phyloP scores from a whole-genome alignment of 495 filamentous ascomycete species.

The Aspergillus bertholletiae region DNA sequence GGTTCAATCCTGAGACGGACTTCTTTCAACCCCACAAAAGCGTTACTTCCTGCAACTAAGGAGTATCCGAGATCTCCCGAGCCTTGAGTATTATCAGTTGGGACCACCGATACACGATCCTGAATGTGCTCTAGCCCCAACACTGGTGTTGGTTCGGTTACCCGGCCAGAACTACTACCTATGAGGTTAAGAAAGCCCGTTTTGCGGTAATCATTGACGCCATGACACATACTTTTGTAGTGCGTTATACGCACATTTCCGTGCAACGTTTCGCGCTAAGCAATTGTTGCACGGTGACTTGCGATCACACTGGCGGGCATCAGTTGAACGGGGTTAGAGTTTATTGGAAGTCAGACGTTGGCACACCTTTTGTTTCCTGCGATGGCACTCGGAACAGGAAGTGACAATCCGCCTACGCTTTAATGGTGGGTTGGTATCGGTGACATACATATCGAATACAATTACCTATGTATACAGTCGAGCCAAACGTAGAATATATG shows the following conservation, averaged over 20 bases:
- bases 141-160: neutral
- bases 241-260: neutral
- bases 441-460: neutral
- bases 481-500: no score
- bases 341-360: neutral
- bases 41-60: neutral
- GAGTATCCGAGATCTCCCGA: neutral
- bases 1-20: neutral
- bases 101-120: neutral
- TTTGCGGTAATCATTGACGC: no score
- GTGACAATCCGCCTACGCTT: neutral
- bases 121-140: neutral
- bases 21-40: neutral
- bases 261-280: neutral
- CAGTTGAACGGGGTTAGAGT: neutral
- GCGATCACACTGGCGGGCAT: neutral
- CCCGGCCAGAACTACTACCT: neutral
- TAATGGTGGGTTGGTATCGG: neutral
- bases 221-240: neutral
- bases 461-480: no score
- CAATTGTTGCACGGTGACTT: neutral
- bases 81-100: neutral
- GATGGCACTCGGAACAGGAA: neutral
- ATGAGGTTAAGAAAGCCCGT: no score
- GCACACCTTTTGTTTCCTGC: neutral